phyloP scores from a whole-genome alignment of 1,284 basidiomycete genomes.

The Takashimella koratensis region DNA sequence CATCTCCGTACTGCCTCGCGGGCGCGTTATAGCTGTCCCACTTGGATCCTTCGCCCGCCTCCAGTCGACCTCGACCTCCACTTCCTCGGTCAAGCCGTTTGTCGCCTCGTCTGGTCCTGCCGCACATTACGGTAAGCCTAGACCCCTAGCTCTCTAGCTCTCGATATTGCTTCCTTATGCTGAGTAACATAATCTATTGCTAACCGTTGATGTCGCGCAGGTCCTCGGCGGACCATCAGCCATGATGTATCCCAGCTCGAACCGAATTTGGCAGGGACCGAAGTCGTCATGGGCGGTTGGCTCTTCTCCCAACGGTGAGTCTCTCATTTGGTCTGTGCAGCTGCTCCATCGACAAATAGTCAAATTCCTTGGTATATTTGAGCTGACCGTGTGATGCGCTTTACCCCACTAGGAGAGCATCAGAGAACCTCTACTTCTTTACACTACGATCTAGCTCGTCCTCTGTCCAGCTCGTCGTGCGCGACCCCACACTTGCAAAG shows the following conservation, averaged over 20 bases:
- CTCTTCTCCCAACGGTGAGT: conserved; percentile 35
- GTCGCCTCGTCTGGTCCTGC: conserved; percentile 7
- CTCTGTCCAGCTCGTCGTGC: conserved; percentile 65
- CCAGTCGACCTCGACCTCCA: background rate
- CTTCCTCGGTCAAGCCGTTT: conserved; percentile 8
- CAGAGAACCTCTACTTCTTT: conserved; percentile 45
- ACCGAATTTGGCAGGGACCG: conserved; percentile 55
- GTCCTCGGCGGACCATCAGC: conserved; percentile 51
- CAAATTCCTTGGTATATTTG: too few species aligned
- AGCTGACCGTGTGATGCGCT: conserved; percentile 39
- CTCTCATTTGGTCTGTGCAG: too few species aligned
- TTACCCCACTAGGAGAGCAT: conserved; percentile 60
- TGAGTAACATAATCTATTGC: too few species aligned
- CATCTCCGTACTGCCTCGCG: conserved; percentile 6
- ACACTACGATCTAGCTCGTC: conserved; percentile 73
- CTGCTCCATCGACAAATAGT: too few species aligned
- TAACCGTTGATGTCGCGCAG: too few species aligned
- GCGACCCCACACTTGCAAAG: conserved; percentile 44
- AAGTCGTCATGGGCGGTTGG: conserved; percentile 73
- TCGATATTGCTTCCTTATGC: too few species aligned
- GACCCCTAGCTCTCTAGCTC: background rate
- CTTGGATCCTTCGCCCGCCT: too few species aligned
- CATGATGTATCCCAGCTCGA: conserved; percentile 65
- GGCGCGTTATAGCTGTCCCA: background rate
- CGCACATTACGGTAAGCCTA: conserved; percentile 26